Percentiles rank a stretch among this genome's conserved stretches.
phyloP scores from a whole-genome alignment of 2,329 filamentous ascomycete genomes.

The Phoma sp. region DNA sequence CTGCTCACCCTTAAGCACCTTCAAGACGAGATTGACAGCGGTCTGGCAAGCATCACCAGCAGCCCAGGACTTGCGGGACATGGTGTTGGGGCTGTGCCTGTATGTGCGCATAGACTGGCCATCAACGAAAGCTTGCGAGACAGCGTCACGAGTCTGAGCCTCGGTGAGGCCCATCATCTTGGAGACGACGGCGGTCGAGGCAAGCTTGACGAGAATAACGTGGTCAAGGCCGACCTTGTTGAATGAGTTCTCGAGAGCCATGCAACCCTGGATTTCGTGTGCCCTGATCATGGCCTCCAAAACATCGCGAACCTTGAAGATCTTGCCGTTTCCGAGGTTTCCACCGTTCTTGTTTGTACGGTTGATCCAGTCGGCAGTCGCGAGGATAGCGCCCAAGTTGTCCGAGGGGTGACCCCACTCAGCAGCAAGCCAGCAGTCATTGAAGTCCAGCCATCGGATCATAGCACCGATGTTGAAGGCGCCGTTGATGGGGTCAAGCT shows the following conservation, averaged over 20 bases:
- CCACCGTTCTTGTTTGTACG: conserved; percentile 90
- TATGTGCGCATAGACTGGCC: conserved; percentile 96
- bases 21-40: conserved; percentile 88
- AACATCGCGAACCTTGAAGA: conserved; percentile 87
- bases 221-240: conserved; percentile 99
- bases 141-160: conserved; percentile 90
- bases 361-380: conserved; percentile 96
- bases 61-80: conserved; percentile 99
- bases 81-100: conserved; percentile 97
- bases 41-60: conserved; percentile 97
- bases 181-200: conserved; percentile 90
- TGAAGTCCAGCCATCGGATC: conserved; percentile 99
- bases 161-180: conserved; percentile 92
- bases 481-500: conserved; percentile 92
- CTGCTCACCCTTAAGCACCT: conserved; percentile 89
- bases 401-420: conserved; percentile 99
- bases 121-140: conserved; percentile 97
- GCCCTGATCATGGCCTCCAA: conserved; percentile 99
- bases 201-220: conserved; percentile 97
- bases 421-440: conserved; percentile 98
- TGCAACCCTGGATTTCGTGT: conserved; percentile 97
- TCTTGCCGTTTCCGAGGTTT: conserved; percentile 73
- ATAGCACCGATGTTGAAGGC: conserved; percentile 99
- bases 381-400: conserved; percentile 95
- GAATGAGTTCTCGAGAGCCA: conserved; percentile 97